Base-by-base conservation (phyloP, 768 basidiomycete genomes). In the Strobilomyces echinocephalus region DNA sequence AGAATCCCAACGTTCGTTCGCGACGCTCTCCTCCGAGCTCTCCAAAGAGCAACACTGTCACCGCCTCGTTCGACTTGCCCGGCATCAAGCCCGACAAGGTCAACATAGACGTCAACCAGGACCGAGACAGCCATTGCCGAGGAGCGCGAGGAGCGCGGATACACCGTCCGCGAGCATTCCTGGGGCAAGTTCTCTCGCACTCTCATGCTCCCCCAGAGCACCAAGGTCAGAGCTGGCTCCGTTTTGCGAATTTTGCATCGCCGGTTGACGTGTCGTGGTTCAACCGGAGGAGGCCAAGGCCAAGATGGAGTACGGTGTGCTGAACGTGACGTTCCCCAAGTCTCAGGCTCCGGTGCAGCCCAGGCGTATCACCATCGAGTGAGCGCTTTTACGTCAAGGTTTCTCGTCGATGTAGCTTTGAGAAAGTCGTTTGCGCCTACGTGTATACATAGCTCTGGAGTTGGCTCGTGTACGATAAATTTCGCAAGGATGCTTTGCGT, bases 1-100 rank as follows among this genome's bases (percentile, higher is more conserved):
- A 53, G 83, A 87, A 61, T 86, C 89, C 9, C 78, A 87, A 33
- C 80, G 82, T 10, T 91, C 88, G 11, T 99, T 89, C 68, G 83
- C 87, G 1, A 76, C 83, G 35, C 85, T 98, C 43, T 95, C 93
- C 3, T 79, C 78, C 20, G 80, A 85, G 57, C 78, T 97, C 54
- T 90, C 43, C 59, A 1, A 72, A 77, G 20, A 67, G 64, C 21
- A 80, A 81, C 59, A 61, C 69, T 35, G 76, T 84, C 36, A 79
- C 78, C 0, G 82, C 82, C 39, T 65, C 72, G 8, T 81, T 84
- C 60, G 83, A 85, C 57, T 68, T 85, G 8, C 82, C 84, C 0
- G 82, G 82, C 18, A 28, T 83, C 36, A 68, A 69, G 51, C 76
- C 78, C 31, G 76, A 81, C 43, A 68, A 82, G 54, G 69, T 84